A percentile compares a stretch with the other conserved stretches of the same genome.
These are phyloP conservation scores for Melampsora occidentalis DNA, from an alignment of 1,284 basidiomycete genomes.

Conservation along the genomic window DNA sequence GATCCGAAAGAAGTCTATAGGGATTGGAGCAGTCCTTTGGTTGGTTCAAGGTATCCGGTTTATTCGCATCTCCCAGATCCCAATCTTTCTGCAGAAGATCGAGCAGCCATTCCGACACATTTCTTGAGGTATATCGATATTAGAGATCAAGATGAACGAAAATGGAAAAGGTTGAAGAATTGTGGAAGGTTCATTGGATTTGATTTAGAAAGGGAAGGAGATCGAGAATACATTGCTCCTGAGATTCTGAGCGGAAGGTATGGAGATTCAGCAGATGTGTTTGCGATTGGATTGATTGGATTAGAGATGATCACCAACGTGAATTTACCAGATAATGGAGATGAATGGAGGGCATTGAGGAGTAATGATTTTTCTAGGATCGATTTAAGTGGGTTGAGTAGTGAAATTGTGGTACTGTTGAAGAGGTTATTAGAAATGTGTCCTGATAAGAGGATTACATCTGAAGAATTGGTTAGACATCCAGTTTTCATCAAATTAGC, in stretches of 20 bases:
- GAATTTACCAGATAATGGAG: slow-evolving; percentile 92
- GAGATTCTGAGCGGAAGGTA: slow-evolving; percentile 90
- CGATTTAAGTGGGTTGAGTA: slow-evolving; percentile 68
- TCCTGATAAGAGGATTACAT: slow-evolving; percentile 46
- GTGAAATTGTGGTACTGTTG: slow-evolving; percentile 65
- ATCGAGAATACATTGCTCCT: slow-evolving; percentile 96
- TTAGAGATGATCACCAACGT: slow-evolving; percentile 94
- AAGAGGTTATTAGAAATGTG: slow-evolving; percentile 46
- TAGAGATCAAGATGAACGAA: slow-evolving; percentile 51
- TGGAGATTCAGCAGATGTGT: slow-evolving; percentile 91
- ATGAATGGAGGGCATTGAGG: slow-evolving; percentile 89
- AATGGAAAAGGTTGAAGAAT: slow-evolving; percentile 64
- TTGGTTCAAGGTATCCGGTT: slow-evolving; percentile 22
- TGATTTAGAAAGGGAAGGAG: slow-evolving; percentile 88
- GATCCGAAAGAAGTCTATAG: slow-evolving; percentile 24
- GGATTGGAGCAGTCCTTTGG: neutral
- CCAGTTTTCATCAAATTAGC: slow-evolving; percentile 21
- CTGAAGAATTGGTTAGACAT: slow-evolving; percentile 26
- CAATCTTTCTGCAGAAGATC: slow-evolving; percentile 13
- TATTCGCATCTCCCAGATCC: slow-evolving; percentile 18
- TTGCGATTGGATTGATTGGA: slow-evolving; percentile 95
- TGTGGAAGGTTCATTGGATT: slow-evolving; percentile 54
- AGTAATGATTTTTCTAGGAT: slow-evolving; percentile 89
- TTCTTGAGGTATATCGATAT: slow-evolving; percentile 45
- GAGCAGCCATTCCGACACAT: slow-evolving; percentile 12